Evolutionary conservation across 2,329 filamentous ascomycete genomes (phyloP).

Genomic region (Arthrocladium fulminans): DNA sequence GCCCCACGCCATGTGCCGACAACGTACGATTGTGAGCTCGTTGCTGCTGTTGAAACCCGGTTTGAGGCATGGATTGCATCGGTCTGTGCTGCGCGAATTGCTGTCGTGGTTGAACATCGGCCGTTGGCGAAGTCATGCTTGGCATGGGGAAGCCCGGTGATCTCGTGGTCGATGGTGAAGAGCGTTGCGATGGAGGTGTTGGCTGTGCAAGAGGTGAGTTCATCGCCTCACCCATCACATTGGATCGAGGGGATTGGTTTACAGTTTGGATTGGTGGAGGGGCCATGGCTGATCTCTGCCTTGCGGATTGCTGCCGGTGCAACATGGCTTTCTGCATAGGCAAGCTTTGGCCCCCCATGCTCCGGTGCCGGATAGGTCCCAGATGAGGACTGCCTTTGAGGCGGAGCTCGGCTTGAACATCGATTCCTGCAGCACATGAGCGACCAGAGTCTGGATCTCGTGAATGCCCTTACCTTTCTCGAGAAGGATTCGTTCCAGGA

Average conservation of each 20-base stretch:
- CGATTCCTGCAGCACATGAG: conserved; percentile 57
- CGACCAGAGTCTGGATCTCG: not conserved
- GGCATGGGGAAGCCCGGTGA: conserved; percentile 54
- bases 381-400: conserved; percentile 83
- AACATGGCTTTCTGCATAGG: conserved; percentile 72
- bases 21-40: conserved; percentile 20
- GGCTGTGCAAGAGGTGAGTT: conserved; percentile 45
- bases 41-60: conserved; percentile 29
- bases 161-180: conserved; percentile 54
- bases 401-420: conserved; percentile 90
- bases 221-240: conserved; percentile 16
- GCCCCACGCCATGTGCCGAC: conserved; percentile 5
- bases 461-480: conserved; percentile 66
- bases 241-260: conserved; percentile 30
- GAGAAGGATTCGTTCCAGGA: conserved; percentile 86
- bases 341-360: conserved; percentile 64
- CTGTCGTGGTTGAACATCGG: conserved; percentile 42
- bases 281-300: conserved; percentile 26
- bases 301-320: conserved; percentile 54
- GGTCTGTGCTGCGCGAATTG: conserved; percentile 37
- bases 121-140: conserved; percentile 53
- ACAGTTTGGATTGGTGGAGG: conserved; percentile 23
- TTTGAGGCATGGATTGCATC: conserved; percentile 37
- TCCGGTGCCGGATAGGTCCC: conserved; percentile 39
- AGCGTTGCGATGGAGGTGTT: conserved; percentile 70